These are phyloP conservation scores for Pseudogymnoascus sp. DNA, from an alignment of 2,329 filamentous ascomycete species.

Conservation along the genomic window DNA sequence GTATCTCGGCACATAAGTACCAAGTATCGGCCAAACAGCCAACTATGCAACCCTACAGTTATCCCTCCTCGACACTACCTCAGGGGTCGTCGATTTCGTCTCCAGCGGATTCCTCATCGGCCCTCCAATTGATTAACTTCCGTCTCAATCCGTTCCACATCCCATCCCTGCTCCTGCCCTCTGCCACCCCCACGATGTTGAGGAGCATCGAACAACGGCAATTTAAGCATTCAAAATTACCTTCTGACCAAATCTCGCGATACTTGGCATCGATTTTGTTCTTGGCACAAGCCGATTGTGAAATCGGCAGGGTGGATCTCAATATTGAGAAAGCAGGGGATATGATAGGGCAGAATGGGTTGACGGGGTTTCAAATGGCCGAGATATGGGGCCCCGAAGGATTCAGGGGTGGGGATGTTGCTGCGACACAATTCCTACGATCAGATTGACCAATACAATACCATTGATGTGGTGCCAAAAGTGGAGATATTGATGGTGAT, in stretches of 20 bases:
- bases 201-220: background rate
- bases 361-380: conserved; percentile 3
- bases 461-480: background rate
- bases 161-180: background rate
- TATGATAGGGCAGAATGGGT: background rate
- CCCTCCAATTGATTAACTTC: background rate
- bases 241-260: background rate
- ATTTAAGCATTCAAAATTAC: background rate
- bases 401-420: background rate
- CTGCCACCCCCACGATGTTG: background rate
- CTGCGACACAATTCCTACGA: background rate
- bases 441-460: background rate
- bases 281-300: background rate
- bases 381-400: background rate
- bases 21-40: background rate
- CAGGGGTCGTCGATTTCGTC: background rate
- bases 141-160: background rate
- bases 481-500: background rate
- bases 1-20: background rate
- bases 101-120: background rate
- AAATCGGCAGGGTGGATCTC: background rate
- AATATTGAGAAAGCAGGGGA: background rate
- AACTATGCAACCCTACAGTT: background rate
- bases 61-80: background rate
- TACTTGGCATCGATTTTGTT: background rate